These are phyloP conservation scores for Secale cereale DNA, from an alignment of 176 grass and related monocot species.

Conservation along the genomic window DNA sequence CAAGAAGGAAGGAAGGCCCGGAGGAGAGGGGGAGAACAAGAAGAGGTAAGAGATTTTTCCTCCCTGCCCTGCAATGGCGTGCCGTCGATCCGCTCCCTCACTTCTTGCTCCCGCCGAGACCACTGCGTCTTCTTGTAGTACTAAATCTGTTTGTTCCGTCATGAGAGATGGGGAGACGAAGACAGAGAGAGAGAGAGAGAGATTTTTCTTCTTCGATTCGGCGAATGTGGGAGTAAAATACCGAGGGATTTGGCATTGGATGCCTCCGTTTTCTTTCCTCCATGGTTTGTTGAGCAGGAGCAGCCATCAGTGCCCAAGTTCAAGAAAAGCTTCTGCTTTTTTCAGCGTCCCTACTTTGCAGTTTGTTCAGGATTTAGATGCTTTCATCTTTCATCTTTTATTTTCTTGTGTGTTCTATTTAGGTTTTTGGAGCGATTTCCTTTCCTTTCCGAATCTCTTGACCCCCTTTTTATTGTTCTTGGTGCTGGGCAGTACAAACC, in stretches of 20 bases:
- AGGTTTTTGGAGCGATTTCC: not conserved
- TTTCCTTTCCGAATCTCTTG: not conserved
- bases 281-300: not conserved
- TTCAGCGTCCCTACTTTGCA: not conserved
- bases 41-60: conserved; percentile 16
- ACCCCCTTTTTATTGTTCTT: not conserved
- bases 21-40: not conserved
- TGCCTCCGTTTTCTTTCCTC: not conserved
- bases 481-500: not conserved
- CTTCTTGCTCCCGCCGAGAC: not conserved
- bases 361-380: not conserved
- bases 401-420: not conserved
- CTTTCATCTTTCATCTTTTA: not conserved
- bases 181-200: no score
- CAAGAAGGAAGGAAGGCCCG: not conserved
- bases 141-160: not conserved
- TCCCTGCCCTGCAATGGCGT: not conserved
- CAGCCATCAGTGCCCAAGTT: not conserved
- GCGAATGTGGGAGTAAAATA: not conserved
- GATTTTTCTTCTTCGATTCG: not conserved
- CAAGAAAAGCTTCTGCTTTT: conserved; percentile 5
- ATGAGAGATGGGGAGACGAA: no score
- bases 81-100: not conserved
- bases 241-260: not conserved
- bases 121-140: not conserved